These are phyloP conservation scores for Ogataea pilisensis DNA, from an alignment of 805 yeast genomes.

Conservation along the genomic window DNA sequence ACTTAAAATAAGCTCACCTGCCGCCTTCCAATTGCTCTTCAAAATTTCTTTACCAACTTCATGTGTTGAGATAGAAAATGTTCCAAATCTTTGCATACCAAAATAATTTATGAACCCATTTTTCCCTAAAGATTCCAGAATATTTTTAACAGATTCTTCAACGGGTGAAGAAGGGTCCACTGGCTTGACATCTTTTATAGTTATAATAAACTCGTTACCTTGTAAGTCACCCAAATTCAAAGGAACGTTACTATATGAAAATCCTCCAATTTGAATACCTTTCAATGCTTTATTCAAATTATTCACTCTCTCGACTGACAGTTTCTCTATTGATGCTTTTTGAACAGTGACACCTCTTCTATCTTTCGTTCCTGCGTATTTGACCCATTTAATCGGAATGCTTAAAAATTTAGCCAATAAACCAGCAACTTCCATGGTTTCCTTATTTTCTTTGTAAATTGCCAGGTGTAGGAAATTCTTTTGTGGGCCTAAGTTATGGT, in stretches of 20 bases:
- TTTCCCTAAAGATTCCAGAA: constrained; percentile 53
- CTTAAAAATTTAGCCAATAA: constrained; percentile 68
- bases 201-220: constrained; percentile 87
- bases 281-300: constrained; percentile 70
- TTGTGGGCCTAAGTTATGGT: constrained; percentile 70
- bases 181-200: constrained; percentile 67
- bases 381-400: constrained; percentile 63
- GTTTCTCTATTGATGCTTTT: constrained; percentile 61
- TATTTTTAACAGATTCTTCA: constrained; percentile 43
- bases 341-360: constrained; percentile 95
- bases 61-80: constrained; percentile 91
- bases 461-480: constrained; percentile 71
- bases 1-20: constrained; percentile 71
- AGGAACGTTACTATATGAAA: constrained; percentile 56
- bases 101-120: constrained; percentile 89
- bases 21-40: constrained; percentile 71
- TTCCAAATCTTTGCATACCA: constrained; percentile 99
- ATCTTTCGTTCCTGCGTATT: constrained; percentile 95
- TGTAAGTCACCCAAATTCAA: constrained; percentile 75
- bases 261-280: constrained; percentile 79
- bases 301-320: constrained; percentile 70
- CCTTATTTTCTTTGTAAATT: constrained; percentile 90
- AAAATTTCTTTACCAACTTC: constrained; percentile 71
- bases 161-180: constrained; percentile 32
- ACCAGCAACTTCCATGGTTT: constrained; percentile 92